These are phyloP conservation scores for Hemerocallis citrina DNA, from an alignment of 106 monocot genomes.

Conservation along the genomic window DNA sequence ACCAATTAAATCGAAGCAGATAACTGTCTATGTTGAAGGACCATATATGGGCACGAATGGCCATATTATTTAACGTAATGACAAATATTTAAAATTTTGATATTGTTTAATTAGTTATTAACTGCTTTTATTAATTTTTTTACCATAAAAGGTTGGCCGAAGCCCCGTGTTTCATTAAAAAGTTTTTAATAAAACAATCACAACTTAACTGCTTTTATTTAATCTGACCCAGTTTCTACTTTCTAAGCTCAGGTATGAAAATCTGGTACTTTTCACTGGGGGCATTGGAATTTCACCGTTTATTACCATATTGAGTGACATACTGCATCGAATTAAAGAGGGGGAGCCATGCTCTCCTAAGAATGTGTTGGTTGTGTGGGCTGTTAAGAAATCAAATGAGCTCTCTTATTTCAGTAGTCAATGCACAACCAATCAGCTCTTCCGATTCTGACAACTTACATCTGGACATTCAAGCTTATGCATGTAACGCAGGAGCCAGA, in stretches of 20 bases:
- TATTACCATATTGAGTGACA: constrained; percentile 81
- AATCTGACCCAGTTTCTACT: background rate
- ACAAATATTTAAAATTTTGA: background rate
- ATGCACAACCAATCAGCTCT: constrained; percentile 37
- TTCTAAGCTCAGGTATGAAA: constrained; percentile 68
- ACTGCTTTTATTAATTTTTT: too few relatives aligned
- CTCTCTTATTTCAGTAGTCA: constrained; percentile 59
- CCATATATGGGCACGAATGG: constrained; percentile 90
- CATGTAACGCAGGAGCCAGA: constrained; percentile 85
- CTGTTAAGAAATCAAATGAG: constrained; percentile 81
- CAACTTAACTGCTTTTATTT: too few relatives aligned
- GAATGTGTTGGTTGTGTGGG: constrained; percentile 80
- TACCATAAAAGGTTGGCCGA: too few relatives aligned
- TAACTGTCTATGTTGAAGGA: constrained; percentile 82
- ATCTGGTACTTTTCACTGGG: constrained; percentile 83
- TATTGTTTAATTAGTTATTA: background rate
- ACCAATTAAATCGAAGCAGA: constrained; percentile 3
- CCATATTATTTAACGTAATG: constrained; percentile 83
- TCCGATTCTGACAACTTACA: constrained; percentile 45
- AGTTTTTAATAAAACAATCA: too few relatives aligned
- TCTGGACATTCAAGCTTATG: constrained; percentile 67
- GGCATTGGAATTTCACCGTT: constrained; percentile 96
- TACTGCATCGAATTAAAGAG: constrained; percentile 48
- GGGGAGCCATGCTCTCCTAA: constrained; percentile 55
- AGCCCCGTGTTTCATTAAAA: too few relatives aligned